These are phyloP conservation scores for Pichiaceae sp. DNA, from an alignment of 1,139 yeast species.

Conservation along the genomic window DNA sequence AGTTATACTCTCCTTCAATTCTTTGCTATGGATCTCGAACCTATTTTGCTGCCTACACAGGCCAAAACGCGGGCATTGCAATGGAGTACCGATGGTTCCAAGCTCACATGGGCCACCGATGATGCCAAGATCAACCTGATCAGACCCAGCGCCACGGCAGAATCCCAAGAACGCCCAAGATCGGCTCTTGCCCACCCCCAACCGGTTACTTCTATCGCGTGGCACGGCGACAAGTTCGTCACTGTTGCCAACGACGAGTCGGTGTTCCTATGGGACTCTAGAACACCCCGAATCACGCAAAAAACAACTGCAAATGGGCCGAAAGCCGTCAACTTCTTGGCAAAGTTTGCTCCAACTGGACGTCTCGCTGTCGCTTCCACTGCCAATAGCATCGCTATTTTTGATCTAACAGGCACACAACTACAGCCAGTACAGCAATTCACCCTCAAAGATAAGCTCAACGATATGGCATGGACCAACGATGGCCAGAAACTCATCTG, in stretches of 20 bases:
- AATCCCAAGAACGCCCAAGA: background rate
- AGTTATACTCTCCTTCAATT: background rate
- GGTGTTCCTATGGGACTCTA: constrained; percentile 43
- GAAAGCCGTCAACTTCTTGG: background rate
- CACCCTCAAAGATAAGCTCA: background rate
- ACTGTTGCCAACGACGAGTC: constrained; percentile 50
- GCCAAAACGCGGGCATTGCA: constrained; percentile 13
- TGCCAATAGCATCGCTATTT: background rate
- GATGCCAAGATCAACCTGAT: background rate
- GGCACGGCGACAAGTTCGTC: constrained; percentile 51
- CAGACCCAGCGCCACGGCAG: background rate
- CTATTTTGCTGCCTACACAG: background rate
- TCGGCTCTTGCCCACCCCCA: constrained; percentile 30
- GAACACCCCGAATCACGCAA: background rate
- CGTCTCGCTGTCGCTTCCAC: background rate
- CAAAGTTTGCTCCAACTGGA: background rate
- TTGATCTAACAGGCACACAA: background rate
- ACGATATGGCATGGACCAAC: constrained; percentile 19
- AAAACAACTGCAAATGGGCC: background rate
- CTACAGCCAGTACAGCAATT: background rate
- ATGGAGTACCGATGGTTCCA: constrained; percentile 36
- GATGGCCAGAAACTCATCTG: constrained; percentile 11
- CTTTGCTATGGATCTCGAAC: background rate
- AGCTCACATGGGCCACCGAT: constrained; percentile 26
- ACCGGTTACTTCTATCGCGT: constrained; percentile 42